A percentile compares a stretch with the other conserved stretches of the same genome.
Evolutionary conservation across 371 early-diverging fungal genomes (phyloP).

Genomic region (Rozella allomycis): DNA sequence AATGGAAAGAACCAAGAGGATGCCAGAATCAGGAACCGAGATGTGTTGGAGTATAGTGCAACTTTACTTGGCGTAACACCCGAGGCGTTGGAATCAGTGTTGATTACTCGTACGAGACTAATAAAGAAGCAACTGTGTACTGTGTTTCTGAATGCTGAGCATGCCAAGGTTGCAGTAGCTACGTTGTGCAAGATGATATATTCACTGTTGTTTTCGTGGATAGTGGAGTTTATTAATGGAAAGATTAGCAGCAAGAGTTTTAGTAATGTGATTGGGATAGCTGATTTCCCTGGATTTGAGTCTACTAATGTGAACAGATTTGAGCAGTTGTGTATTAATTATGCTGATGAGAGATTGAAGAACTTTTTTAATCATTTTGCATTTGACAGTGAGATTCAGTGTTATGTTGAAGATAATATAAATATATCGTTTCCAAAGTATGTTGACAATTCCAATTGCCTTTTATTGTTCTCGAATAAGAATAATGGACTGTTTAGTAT

Average conservation of each 20-base stretch:
- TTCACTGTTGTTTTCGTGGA: slow-evolving; percentile 53
- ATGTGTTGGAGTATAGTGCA: slow-evolving; percentile 55
- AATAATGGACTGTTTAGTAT: slow-evolving; percentile 31
- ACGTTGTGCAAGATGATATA: slow-evolving; percentile 48
- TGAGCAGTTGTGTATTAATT: slow-evolving; percentile 61
- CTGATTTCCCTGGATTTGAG: slow-evolving; percentile 50
- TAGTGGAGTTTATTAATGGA: slow-evolving; percentile 55
- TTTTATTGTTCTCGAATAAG: slow-evolving; percentile 26
- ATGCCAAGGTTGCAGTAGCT: slow-evolving; percentile 41
- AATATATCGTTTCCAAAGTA: slow-evolving; percentile 24
- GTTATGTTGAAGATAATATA: slow-evolving; percentile 29
- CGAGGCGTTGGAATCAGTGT: slow-evolving; percentile 47
- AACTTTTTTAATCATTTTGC: slow-evolving; percentile 45
- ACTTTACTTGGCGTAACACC: slow-evolving; percentile 64
- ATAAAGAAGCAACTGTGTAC: slow-evolving; percentile 64
- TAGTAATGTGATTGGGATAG: slow-evolving; percentile 43
- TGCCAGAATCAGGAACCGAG: slow-evolving; percentile 41
- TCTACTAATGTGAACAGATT: slow-evolving; percentile 29
- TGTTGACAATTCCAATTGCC: slow-evolving; percentile 34
- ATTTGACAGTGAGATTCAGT: slow-evolving; percentile 38
- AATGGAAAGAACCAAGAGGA: slow-evolving; percentile 38
- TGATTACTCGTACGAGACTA: slow-evolving; percentile 62
- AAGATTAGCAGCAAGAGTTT: slow-evolving; percentile 37
- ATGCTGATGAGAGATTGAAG: slow-evolving; percentile 56
- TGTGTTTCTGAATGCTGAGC: slow-evolving; percentile 51